Conservation (phyloP, 1,284 basidiomycete species). For the Marasmius sp. region DNA sequence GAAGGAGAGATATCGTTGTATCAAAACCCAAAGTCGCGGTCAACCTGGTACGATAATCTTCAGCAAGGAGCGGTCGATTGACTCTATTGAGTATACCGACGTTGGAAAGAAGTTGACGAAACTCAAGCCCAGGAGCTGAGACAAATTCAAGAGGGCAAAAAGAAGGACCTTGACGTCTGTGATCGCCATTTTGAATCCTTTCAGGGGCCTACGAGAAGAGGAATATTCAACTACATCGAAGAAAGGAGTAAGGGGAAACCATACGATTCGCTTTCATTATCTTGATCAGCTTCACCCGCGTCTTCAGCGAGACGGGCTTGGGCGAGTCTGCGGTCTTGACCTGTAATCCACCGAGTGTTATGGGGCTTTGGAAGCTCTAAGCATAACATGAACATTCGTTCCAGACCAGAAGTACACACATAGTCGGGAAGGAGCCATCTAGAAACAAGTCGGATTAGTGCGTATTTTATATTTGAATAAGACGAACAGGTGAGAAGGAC, state of each 20-base stretch:
- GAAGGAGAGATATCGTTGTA: constrained; percentile 58
- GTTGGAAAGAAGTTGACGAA: constrained; percentile 79
- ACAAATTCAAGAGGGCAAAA: constrained; percentile 54
- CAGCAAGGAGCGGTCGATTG: background rate
- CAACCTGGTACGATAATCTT: constrained; percentile 36
- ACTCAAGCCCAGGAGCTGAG: constrained; percentile 60
- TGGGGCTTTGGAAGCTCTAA: constrained; percentile 39
- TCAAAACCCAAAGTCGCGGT: constrained; percentile 65
- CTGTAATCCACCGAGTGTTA: constrained; percentile 67
- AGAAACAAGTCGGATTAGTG: background rate
- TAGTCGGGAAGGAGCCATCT: constrained; percentile 59
- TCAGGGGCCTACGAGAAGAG: constrained; percentile 38
- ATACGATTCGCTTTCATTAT: constrained; percentile 53
- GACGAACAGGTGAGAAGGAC: constrained; percentile 12
- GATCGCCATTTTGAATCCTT: constrained; percentile 59
- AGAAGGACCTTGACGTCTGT: constrained; percentile 63
- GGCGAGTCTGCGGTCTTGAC: constrained; percentile 61
- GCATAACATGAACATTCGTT: background rate
- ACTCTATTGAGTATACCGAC: constrained; percentile 32
- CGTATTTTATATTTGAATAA: background rate
- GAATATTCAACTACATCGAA: no score
- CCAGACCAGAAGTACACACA: constrained; percentile 28
- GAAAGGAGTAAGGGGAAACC: constrained; percentile 19
- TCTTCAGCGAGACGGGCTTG: constrained; percentile 75
- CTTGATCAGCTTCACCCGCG: constrained; percentile 67